Evolutionary conservation across 169 alveolate species (phyloP), one percentile per base, ranked within the genome.

Genomic region (Plasmodium malariae): DNA sequence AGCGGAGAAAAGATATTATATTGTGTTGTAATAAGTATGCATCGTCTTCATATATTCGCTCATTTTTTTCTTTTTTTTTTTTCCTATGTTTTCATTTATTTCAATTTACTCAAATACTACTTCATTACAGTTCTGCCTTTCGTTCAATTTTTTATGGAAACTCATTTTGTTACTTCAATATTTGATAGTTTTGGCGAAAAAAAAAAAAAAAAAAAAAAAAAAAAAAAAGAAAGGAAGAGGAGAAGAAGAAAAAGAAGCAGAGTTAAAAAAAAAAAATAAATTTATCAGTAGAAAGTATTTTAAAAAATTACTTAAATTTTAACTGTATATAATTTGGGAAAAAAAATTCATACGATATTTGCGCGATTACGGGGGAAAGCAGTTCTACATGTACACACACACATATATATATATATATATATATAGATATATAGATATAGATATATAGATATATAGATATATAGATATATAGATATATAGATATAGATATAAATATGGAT

Each of bases 121-220:
- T 40, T 74, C 88, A n/a, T 57, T 14, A 9, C 45, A 19, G 37
- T 60, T 57, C 43, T 1, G 28, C 43, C 73, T 74, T 60, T 51
- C 26, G 11, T 59, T 5, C 12, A 74, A 14, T 11, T 57, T 74
- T 74, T 57, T 54, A 49, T 24, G 19, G 36, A 74, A 37, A 74
- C 73, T 43, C 88, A 74, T 74, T 57, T 74, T 74, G 57, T n/a
- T n/a, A n/a, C 30, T 72, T 72, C 6, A 40, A 49, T 0, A 28
- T 71, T 24, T 34, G n/a, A 19, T 28, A 70, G 5, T 17, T 48
- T 21, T 24, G 68, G 37, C 51, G 36, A 3, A n/a, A 11, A 5
- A 51, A 60, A 48, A 57, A 49, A 26, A 57, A 59, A 30, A 48
- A 3, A 37, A 24, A 21, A 17, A 14, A 32, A 40, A 4, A 17